A percentile compares a stretch with the other conserved stretches of the same genome.
These are phyloP conservation scores for Iodosphaeria phyllophila DNA, from an alignment of 2,329 filamentous ascomycete genomes.

Conservation along the genomic window DNA sequence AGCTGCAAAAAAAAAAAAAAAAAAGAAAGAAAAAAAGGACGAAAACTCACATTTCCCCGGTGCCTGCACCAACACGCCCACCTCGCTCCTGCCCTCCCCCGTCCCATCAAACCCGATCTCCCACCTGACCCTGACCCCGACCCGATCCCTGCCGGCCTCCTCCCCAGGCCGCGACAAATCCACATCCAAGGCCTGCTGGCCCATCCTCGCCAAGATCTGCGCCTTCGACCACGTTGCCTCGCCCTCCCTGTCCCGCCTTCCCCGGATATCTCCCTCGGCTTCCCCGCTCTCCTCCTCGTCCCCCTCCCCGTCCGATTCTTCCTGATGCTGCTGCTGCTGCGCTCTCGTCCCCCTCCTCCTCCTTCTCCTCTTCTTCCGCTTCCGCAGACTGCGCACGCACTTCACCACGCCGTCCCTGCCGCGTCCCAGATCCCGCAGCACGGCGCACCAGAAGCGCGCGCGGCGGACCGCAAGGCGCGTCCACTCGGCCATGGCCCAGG, in stretches of 20 bases:
- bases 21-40: too few species aligned
- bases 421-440: constrained; percentile 27
- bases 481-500: constrained; percentile 54
- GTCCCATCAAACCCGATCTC: constrained; percentile 52
- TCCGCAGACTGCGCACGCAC: constrained; percentile 14
- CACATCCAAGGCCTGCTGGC: constrained; percentile 28
- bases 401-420: constrained; percentile 13
- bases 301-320: constrained; percentile 4
- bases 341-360: too few species aligned
- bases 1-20: constrained; percentile 3
- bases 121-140: constrained; percentile 38
- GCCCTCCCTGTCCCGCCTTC: constrained; percentile 5
- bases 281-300: constrained; percentile 7
- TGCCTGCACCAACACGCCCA: constrained; percentile 34
- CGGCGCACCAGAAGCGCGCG: constrained; percentile 40
- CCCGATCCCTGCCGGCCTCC: constrained; percentile 8
- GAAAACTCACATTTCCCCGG: constrained; percentile 49
- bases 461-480: constrained; percentile 39
- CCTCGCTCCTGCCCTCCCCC: constrained; percentile 43
- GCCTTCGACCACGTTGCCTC: constrained; percentile 17
- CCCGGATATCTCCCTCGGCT: constrained; percentile 3
- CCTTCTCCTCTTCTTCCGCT: constrained; percentile 8
- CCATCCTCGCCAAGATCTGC: constrained; percentile 34
- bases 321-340: constrained; percentile 7
- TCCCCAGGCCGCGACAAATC: constrained; percentile 14